Conservation (phyloP, 306 rosid genomes). For the Gillenia trifoliata region DNA sequence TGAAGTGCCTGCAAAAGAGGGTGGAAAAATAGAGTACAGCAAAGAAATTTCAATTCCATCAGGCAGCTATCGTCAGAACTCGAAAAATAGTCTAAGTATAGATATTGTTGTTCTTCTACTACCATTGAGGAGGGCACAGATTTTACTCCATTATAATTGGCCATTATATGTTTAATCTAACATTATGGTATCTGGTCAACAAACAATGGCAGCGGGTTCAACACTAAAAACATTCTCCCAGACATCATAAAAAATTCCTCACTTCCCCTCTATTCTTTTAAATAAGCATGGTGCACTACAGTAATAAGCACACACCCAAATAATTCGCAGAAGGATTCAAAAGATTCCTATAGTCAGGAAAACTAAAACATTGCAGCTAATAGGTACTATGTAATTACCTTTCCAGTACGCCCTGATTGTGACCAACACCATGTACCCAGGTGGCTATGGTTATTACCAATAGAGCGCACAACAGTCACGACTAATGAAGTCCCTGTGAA, state of each 20-base stretch:
- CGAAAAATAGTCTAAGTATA: background rate
- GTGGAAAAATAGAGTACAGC: background rate
- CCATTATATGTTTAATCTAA: background rate
- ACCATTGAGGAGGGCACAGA: background rate
- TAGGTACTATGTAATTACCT: constrained; percentile 46
- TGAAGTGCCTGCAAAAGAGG: constrained; percentile 71
- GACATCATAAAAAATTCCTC: background rate
- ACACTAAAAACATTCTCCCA: background rate
- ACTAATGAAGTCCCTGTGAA: constrained; percentile 78
- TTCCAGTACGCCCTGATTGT: constrained; percentile 80
- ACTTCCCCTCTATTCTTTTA: constrained; percentile 10
- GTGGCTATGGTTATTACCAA: constrained; percentile 86
- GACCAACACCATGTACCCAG: constrained; percentile 74
- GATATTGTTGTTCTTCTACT: background rate
- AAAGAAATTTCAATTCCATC: background rate
- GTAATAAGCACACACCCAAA: background rate
- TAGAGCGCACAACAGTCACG: constrained; percentile 79
- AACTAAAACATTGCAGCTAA: constrained; percentile 2
- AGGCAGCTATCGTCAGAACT: background rate
- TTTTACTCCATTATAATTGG: background rate
- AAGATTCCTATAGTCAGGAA: constrained; percentile 1
- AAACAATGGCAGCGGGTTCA: background rate
- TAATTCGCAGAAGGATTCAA: background rate
- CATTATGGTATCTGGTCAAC: background rate
- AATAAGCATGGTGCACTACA: background rate